phyloP scores from a whole-genome alignment of 2,329 filamentous ascomycete genomes.

The Pseudofabraea citricarpa region DNA sequence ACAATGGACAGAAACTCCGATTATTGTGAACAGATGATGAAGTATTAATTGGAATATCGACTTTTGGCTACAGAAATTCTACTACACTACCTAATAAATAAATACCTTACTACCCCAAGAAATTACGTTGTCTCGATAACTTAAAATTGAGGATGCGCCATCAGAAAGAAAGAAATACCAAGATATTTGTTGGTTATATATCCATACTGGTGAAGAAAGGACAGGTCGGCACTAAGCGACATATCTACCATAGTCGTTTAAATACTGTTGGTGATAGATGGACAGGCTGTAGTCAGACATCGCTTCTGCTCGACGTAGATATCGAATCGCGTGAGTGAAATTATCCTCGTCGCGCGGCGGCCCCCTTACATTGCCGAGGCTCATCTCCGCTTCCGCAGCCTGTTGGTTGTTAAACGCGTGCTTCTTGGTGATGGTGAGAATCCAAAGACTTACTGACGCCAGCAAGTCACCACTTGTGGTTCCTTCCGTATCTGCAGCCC shows the following conservation, averaged over 20 bases:
- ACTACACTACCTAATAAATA: too few species aligned
- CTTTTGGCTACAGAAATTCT: too few species aligned
- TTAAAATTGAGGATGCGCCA: too few species aligned
- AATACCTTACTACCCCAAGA: too few species aligned
- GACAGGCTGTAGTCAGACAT: conserved; percentile 37
- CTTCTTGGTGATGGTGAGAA: background rate
- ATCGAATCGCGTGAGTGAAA: conserved; percentile 39
- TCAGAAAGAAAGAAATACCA: background rate
- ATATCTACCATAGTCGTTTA: conserved; percentile 39
- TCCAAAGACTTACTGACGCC: conserved; percentile 31
- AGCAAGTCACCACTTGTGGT: conserved; percentile 37
- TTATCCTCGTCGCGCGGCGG: conserved; percentile 36
- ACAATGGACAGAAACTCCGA: too few species aligned
- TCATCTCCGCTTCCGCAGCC: conserved; percentile 48
- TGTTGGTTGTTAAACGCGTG: conserved; percentile 15
- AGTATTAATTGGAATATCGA: too few species aligned
- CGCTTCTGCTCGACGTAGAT: conserved; percentile 37
- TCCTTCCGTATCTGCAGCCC: conserved; percentile 34
- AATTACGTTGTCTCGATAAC: too few species aligned
- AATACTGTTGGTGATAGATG: conserved; percentile 41
- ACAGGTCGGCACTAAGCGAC: conserved; percentile 15
- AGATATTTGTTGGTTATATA: too few species aligned
- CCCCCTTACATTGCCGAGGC: conserved; percentile 44
- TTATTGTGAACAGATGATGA: too few species aligned
- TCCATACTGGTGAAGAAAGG: background rate